Evolutionary conservation across 78 protist species (phyloP), one percentile per base, ranked within the genome.

Genomic region (Parvularia atlantis): DNA sequence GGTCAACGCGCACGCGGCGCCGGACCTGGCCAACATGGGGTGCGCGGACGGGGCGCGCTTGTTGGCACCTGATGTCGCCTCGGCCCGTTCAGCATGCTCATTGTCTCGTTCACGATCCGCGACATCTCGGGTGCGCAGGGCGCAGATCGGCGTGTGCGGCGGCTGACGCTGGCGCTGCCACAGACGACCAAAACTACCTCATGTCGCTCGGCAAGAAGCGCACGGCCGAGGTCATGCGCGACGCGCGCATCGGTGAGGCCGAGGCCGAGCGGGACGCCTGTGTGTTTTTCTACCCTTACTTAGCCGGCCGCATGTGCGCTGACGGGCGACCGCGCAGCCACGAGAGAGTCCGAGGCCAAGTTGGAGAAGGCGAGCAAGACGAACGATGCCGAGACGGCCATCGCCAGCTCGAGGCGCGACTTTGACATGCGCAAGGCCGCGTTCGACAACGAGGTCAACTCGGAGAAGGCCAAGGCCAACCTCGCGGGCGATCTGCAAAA

Each of bases 21-120:
- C 43, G 11, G 81, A 76, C 33, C 54, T 76, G 31, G 75, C 13
- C n/a, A 66, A 54, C 54, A 76, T 76, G 81, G 81, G 81, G n/a
- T n/a, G n/a, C n/a, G n/a, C n/a, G n/a, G n/a, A n/a, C n/a, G n/a
- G n/a, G n/a, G n/a, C n/a, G n/a, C n/a, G n/a, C n/a, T n/a, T n/a
- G n/a, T n/a, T n/a, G n/a, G n/a, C n/a, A n/a, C n/a, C n/a, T n/a
- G n/a, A n/a, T n/a, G n/a, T n/a, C n/a, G n/a, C n/a, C n/a, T n/a
- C n/a, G n/a, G n/a, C n/a, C n/a, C n/a, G n/a, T n/a, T n/a, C n/a
- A n/a, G n/a, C 24, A 57, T 76, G 48, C 60, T 57, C 26, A 66
- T 76, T n/a, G 81, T 76, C 40, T 66, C 74, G 14, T 76, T 35
- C 72, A 76, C 81, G n/a, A 17, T 76, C 39, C 37, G 59, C 43